These are phyloP conservation scores for Podaxis pistillaris DNA, from an alignment of 768 basidiomycete species.

Conservation along the genomic window DNA sequence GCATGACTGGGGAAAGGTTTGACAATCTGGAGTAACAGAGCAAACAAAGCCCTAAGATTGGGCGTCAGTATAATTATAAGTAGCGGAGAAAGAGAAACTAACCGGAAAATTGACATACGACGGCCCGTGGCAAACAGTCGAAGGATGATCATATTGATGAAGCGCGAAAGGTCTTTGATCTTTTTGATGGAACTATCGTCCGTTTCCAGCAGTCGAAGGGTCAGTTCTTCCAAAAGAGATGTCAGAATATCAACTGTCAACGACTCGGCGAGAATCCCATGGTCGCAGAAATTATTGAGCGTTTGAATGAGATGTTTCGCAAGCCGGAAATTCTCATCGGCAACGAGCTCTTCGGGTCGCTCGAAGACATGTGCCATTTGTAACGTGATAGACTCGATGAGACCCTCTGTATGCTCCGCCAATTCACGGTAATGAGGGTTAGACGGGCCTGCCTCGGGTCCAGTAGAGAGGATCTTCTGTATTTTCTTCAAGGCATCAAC, in stretches of 20 bases:
- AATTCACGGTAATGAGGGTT: slow-evolving; percentile 74
- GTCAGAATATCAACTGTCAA: slow-evolving; percentile 83
- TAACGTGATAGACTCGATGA: slow-evolving; percentile 87
- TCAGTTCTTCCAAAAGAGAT: slow-evolving; percentile 88
- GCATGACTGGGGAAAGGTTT: slow-evolving; percentile 80
- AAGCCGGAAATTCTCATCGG: slow-evolving; percentile 84
- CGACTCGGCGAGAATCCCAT: slow-evolving; percentile 82
- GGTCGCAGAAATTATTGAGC: slow-evolving; percentile 92
- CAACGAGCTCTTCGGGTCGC: slow-evolving; percentile 66
- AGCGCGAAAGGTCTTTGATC: slow-evolving; percentile 90
- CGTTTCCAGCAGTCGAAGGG: slow-evolving; percentile 87
- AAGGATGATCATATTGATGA: slow-evolving; percentile 98
- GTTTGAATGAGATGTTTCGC: slow-evolving; percentile 98
- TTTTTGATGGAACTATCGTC: slow-evolving; percentile 83
- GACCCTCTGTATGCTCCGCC: slow-evolving; percentile 75
- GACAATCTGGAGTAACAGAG: slow-evolving; percentile 77
- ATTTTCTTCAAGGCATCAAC: slow-evolving; percentile 94
- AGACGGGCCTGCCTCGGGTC: slow-evolving; percentile 69
- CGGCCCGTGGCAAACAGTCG: slow-evolving; percentile 89
- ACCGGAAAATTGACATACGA: slow-evolving; percentile 91
- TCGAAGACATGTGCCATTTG: slow-evolving; percentile 94
- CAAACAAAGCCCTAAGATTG: slow-evolving; percentile 65
- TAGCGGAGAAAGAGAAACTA: slow-evolving; percentile 23
- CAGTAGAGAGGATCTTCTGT: slow-evolving; percentile 79
- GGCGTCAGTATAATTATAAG: slow-evolving; percentile 8